phyloP scores from a whole-genome alignment of 768 basidiomycete species.

The Austroboletus festivus region DNA sequence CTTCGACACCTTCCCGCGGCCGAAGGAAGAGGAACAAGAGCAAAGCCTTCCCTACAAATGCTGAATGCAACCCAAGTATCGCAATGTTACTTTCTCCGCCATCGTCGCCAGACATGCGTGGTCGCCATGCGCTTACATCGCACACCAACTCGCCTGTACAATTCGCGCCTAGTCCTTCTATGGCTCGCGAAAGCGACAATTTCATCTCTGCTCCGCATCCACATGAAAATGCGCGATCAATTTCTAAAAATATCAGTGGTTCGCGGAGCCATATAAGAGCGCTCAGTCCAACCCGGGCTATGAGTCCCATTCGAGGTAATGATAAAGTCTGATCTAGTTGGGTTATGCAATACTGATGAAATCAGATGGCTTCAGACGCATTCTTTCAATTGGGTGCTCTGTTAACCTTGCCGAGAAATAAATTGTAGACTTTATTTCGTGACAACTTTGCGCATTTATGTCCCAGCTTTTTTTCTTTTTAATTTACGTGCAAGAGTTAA shows the following conservation, averaged over 20 bases:
- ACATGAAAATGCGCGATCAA: background rate
- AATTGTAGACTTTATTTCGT: background rate
- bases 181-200: background rate
- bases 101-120: slow-evolving; percentile 11
- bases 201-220: background rate
- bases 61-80: slow-evolving; percentile 9
- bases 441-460: no score
- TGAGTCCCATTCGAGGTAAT: slow-evolving; percentile 23
- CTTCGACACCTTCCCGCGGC: slow-evolving; percentile 13
- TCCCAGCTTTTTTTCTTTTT: background rate
- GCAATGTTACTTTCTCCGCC: slow-evolving; percentile 28
- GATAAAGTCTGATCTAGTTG: background rate
- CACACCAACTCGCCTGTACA: slow-evolving; percentile 5
- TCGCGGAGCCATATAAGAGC: slow-evolving; percentile 20
- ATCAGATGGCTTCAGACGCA: slow-evolving; percentile 29
- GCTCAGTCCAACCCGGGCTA: slow-evolving; percentile 34
- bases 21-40: slow-evolving; percentile 16
- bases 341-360: slow-evolving; percentile 3
- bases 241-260: slow-evolving; percentile 1
- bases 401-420: slow-evolving; percentile 6
- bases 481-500: background rate
- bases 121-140: slow-evolving; percentile 2
- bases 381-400: slow-evolving; percentile 21
- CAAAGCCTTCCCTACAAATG: background rate
- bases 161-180: background rate